A percentile compares a stretch with the other conserved stretches of the same genome.
Conservation (phyloP, 1,284 basidiomycete genomes). For the Fomitopsis betulina region DNA sequence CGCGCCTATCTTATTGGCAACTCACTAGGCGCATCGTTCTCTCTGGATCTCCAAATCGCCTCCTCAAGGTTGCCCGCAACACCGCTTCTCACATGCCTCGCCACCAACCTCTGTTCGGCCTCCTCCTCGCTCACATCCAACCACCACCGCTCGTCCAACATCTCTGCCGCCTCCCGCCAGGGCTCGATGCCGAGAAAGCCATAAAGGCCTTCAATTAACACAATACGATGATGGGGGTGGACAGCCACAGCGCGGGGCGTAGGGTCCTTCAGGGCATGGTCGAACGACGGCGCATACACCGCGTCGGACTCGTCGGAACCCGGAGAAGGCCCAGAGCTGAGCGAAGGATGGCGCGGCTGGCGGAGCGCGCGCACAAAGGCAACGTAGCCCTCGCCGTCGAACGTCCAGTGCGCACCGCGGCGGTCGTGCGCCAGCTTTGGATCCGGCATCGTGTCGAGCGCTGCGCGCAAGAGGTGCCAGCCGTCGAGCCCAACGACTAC, state of each 20-base stretch:
- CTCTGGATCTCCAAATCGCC: slow-evolving; percentile 66
- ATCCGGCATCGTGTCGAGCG: slow-evolving; percentile 66
- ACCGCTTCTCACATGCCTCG: slow-evolving; percentile 72
- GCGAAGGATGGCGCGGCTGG: slow-evolving; percentile 22
- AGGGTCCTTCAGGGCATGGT: slow-evolving; percentile 64
- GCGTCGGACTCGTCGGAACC: slow-evolving; percentile 10
- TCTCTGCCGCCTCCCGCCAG: slow-evolving; percentile 65
- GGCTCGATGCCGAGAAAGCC: slow-evolving; percentile 68
- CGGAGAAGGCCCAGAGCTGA: neutral
- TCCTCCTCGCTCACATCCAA: slow-evolving; percentile 58
- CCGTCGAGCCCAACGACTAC: slow-evolving; percentile 77
- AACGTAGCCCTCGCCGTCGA: slow-evolving; percentile 61
- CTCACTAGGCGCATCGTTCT: slow-evolving; percentile 77
- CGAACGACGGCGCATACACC: slow-evolving; percentile 72
- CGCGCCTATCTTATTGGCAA: slow-evolving; percentile 6
- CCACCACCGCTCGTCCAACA: slow-evolving; percentile 80
- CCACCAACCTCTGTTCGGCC: slow-evolving; percentile 64
- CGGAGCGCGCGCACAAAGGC: slow-evolving; percentile 56
- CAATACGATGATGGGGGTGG: slow-evolving; percentile 59
- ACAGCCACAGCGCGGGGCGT: slow-evolving; percentile 53
- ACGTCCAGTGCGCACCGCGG: slow-evolving; percentile 74
- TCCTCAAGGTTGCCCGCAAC: slow-evolving; percentile 63
- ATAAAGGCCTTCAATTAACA: slow-evolving; percentile 87
- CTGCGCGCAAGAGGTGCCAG: slow-evolving; percentile 73
- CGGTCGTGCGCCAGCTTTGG: slow-evolving; percentile 68